Evolutionary conservation across 352 stramenopile species (phyloP), one percentile per base, ranked within the genome.

Genomic region (Globisporangium paddicum): DNA sequence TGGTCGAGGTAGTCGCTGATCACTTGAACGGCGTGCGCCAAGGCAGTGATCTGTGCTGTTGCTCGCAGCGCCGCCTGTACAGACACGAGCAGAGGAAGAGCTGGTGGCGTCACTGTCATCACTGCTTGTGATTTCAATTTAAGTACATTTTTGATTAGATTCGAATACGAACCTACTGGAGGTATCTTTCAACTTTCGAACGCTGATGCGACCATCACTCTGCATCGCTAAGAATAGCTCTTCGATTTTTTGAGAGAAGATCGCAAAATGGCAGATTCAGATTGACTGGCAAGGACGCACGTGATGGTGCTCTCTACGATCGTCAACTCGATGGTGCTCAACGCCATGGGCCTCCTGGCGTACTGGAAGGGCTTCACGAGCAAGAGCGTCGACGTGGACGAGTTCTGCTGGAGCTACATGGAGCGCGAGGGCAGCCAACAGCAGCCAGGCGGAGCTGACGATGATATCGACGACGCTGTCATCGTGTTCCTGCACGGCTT

Each of bases 321-420:
- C 18, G 37, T 77, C n/a, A 51, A 58, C 19, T 62, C 65, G 8
- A 9, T 83, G 13, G 44, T 84, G 14, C 64, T 75, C 35, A 64
- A 67, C 35, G 65, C 65, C 7, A 67, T 91, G 21, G 71, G 86
- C 51, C 55, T 75, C n/a, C 14, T 80, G 38, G 75, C 75, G 35
- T 91, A 73, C 62, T 72, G 76, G 30, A 68, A 66, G 10, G 79
- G 82, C 26, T 87, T 87, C 57, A 64, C 58, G 30, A 64, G 66
- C 35, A 81, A 86, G 60, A 80, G 59, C 35, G 65, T 68, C n/a
- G 56, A 30, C 19, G 58, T 84, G 16, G 69, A 85, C 64, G 50
- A 82, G 44, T 86, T 87, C 60, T 75, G 75, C 44, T 91, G 82
- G 79, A 84, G 75, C 52, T 91, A 85, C 73, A 80, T 91, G 30